Base-by-base conservation (phyloP, 495 filamentous ascomycete genomes). In the Aspergillus steynii region DNA sequence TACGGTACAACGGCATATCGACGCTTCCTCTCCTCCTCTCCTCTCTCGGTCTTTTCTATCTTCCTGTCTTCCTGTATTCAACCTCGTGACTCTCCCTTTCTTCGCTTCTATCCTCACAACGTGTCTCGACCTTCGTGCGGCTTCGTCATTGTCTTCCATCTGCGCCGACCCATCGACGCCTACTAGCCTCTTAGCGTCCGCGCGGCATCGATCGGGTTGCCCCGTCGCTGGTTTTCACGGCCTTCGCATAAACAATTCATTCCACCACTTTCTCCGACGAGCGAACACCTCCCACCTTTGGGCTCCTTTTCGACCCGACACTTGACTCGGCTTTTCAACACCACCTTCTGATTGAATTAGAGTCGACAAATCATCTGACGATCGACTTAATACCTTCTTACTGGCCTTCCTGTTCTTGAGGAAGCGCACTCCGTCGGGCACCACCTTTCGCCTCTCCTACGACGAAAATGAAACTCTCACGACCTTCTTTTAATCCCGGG, bases 401-500 rank as follows among this genome's bases (percentile, higher is more conserved):
- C 37, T 45, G 7, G 4, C 53, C 37, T 55, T 25, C 34, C 46
- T 46, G 20, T 45, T 55, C 27, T 15, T 55, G 53, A 48, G 53
- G 55, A 53, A 52, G 54, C 50, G 49, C 53, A 48, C 51, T 42
- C 42, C 34, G 49, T 54, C 53, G 48, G 61, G 61, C 60, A 64
- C 50, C 46, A 53, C 32, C 52, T 29, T 52, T 55, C 20, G 28
- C 53, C 58, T 29, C 32, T 49, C 28, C 47, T 53, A 61, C 53
- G 29, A 50, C 29, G 28, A 45, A 55, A 53, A 75, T 80, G 72
- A 70, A 61, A 62, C 58, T 76, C 27, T 37, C 63, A 52, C 55
- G 61, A 42, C 77, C 68, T n/a, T 69, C 75, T 4, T 70, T 74
- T 50, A 79, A 71, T 53, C 68, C 78, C 56, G 77, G 76, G 34